A percentile compares a stretch with the other conserved stretches of the same genome.
Evolutionary conservation across 768 basidiomycete species (phyloP).

Genomic region (Russula virescens): DNA sequence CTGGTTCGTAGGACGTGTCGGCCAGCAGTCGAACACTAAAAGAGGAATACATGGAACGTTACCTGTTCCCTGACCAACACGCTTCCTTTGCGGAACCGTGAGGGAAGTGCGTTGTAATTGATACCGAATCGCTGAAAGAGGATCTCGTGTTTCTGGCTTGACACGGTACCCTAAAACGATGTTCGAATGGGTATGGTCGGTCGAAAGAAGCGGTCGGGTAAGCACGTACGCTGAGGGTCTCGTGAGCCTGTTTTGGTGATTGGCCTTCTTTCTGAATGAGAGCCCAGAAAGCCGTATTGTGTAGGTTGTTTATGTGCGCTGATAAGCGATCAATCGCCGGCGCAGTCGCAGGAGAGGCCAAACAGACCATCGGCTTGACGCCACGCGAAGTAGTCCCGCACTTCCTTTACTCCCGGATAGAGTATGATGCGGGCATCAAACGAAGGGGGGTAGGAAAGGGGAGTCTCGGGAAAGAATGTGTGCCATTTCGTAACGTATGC

Average conservation of each 20-base stretch:
- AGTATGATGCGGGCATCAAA: constrained; percentile 88
- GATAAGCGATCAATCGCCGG: constrained; percentile 18
- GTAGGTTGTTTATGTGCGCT: constrained; percentile 98
- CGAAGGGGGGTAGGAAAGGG: constrained; percentile 77
- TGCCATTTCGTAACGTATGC: constrained; percentile 87
- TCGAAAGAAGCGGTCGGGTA: neutral
- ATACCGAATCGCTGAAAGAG: constrained; percentile 75
- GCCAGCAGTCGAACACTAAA: neutral
- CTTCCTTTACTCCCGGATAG: constrained; percentile 66
- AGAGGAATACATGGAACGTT: neutral
- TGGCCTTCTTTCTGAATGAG: constrained; percentile 79
- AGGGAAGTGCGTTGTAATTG: constrained; percentile 78
- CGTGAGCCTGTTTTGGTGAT: constrained; percentile 75
- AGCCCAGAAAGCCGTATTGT: constrained; percentile 96
- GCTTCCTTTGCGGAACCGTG: constrained; percentile 79
- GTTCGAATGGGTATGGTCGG: neutral
- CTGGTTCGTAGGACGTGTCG: neutral
- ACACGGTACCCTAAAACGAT: constrained; percentile 68
- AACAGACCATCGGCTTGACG: constrained; percentile 88
- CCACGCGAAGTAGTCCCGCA: constrained; percentile 95
- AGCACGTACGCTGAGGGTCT: constrained; percentile 57
- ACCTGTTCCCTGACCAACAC: constrained; percentile 68
- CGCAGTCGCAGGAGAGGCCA: neutral
- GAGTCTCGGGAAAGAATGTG: constrained; percentile 64
- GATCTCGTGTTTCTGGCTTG: constrained; percentile 88